A percentile compares a stretch with the other conserved stretches of the same genome.
phyloP scores from a whole-genome alignment of 2,329 filamentous ascomycete species.

The Conoideocrella luteorostrata region DNA sequence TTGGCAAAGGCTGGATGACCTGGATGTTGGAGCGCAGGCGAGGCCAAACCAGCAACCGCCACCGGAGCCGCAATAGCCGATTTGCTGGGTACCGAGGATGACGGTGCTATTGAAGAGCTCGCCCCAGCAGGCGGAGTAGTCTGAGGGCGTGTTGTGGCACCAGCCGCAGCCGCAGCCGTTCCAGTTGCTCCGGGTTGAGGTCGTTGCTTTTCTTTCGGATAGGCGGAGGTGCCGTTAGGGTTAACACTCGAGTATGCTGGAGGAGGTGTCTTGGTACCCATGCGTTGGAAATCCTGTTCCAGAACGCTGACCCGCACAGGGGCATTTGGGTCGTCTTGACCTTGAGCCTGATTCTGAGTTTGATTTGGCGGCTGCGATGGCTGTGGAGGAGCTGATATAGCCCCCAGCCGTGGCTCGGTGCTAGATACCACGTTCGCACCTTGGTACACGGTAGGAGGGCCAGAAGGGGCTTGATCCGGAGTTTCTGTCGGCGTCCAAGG shows the following conservation, averaged over 20 bases:
- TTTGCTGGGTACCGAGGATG: slow-evolving; percentile 2
- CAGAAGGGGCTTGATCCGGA: slow-evolving; percentile 79
- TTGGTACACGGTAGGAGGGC: slow-evolving; percentile 86
- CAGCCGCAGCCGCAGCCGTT: slow-evolving; percentile 14
- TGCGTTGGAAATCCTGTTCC: slow-evolving; percentile 77
- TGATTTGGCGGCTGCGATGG: slow-evolving; percentile 12
- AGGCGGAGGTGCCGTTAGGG: slow-evolving; percentile 46
- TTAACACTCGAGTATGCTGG: slow-evolving; percentile 89
- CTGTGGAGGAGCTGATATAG: slow-evolving; percentile 38
- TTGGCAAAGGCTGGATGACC: slow-evolving; percentile 90
- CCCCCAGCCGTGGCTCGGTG: slow-evolving; percentile 33
- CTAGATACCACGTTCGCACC: slow-evolving; percentile 65
- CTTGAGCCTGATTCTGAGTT: neutral
- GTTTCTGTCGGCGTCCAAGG: slow-evolving; percentile 95
- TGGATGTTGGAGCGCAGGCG: slow-evolving; percentile 48
- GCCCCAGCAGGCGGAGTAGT: slow-evolving; percentile 5
- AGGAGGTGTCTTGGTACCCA: slow-evolving; percentile 78
- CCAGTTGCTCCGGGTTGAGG: slow-evolving; percentile 25
- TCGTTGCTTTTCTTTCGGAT: slow-evolving; percentile 73
- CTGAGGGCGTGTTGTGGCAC: slow-evolving; percentile 12
- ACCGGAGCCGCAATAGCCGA: neutral
- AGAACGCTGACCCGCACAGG: slow-evolving; percentile 61
- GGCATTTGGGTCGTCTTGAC: slow-evolving; percentile 23
- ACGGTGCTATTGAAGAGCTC: neutral
- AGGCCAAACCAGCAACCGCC: slow-evolving; percentile 29